These are phyloP conservation scores for Colletotrichum australisinense DNA, from an alignment of 2,329 filamentous ascomycete species.

Conservation along the genomic window DNA sequence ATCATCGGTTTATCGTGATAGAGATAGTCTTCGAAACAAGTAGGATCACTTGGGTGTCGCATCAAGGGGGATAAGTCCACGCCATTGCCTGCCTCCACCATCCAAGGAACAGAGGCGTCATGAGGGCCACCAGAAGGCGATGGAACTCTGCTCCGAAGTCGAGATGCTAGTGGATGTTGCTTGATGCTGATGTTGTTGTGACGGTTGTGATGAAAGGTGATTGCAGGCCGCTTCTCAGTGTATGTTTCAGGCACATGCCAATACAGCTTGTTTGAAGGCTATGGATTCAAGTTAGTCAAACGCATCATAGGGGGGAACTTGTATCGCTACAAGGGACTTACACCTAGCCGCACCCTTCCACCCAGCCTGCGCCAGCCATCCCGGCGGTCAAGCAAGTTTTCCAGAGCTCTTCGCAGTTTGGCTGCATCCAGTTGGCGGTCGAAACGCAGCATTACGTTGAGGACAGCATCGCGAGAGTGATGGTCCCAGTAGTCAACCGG, in stretches of 20 bases:
- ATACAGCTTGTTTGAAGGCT: background rate
- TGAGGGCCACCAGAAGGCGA: background rate
- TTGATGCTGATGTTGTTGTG: constrained; percentile 1
- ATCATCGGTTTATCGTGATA: constrained; percentile 52
- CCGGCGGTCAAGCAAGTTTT: background rate
- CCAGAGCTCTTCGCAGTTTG: background rate
- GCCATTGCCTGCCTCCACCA: background rate
- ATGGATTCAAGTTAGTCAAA: background rate
- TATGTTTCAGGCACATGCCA: background rate
- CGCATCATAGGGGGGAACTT: background rate
- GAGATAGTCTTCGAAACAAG: constrained; percentile 47
- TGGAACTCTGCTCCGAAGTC: background rate
- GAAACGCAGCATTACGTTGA: constrained; percentile 3
- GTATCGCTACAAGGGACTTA: background rate
- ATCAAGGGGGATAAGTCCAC: background rate
- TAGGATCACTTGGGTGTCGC: background rate
- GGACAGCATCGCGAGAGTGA: background rate
- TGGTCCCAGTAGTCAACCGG: constrained; percentile 3
- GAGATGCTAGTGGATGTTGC: background rate
- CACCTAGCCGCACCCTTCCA: background rate
- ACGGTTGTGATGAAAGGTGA: background rate
- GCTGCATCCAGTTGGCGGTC: background rate
- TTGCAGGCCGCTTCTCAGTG: background rate
- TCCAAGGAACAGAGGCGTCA: background rate
- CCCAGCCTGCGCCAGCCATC: background rate